Conservation (phyloP, 1,284 basidiomycete genomes). For the Cryptococcus wingfieldii region DNA sequence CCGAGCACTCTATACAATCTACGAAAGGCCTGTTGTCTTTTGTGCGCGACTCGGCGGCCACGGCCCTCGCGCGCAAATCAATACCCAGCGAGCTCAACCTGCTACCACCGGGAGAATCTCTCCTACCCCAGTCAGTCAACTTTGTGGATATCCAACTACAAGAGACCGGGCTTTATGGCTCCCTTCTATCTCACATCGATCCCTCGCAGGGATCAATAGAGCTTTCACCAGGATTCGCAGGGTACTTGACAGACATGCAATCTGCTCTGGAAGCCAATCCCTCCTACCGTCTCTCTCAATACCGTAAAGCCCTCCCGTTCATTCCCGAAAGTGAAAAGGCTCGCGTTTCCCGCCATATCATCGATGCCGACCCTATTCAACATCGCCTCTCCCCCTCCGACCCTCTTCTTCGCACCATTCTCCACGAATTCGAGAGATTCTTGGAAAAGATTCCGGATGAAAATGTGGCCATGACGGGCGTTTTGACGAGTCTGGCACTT, state of each 20-base stretch:
- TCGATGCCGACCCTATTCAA: constrained; percentile 12
- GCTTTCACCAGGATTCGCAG: constrained; percentile 77
- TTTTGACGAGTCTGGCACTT: constrained; percentile 68
- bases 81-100: constrained; percentile 43
- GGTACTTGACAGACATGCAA: constrained; percentile 37
- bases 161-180: constrained; percentile 63
- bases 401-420: constrained; percentile 64
- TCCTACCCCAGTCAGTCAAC: constrained; percentile 16
- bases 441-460: constrained; percentile 79
- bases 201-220: constrained; percentile 58
- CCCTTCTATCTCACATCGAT: constrained; percentile 73
- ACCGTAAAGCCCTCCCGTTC: constrained; percentile 20
- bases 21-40: constrained; percentile 65
- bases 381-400: constrained; percentile 76
- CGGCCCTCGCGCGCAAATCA: constrained; percentile 18
- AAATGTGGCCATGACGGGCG: constrained; percentile 83
- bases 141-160: constrained; percentile 30
- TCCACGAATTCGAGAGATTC: constrained; percentile 69
- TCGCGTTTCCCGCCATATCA: constrained; percentile 1
- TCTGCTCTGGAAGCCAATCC: constrained; percentile 25
- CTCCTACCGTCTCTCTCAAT: constrained; percentile 24
- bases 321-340: constrained; percentile 18
- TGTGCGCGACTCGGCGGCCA: constrained; percentile 61
- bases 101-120: background rate
- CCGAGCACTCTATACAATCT: constrained; percentile 64